phyloP scores from a whole-genome alignment of 2,329 filamentous ascomycete genomes.

The Fonsecaea pugnacius region DNA sequence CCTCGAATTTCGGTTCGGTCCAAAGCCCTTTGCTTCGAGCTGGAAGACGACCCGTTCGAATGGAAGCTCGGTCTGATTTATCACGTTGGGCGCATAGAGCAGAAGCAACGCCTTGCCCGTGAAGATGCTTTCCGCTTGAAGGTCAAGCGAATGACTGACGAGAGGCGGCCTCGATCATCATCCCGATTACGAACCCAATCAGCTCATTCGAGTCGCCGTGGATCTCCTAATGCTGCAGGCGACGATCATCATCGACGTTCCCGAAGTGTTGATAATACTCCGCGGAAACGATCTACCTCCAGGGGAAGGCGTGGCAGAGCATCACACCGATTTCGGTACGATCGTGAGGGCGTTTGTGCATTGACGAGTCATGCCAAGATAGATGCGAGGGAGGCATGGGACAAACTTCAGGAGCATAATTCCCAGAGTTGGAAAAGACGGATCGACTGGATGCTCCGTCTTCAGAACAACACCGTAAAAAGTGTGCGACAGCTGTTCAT shows the following conservation, averaged over 20 bases:
- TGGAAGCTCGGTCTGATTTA: conserved; percentile 98
- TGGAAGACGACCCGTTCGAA: conserved; percentile 96
- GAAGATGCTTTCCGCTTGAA: conserved; percentile 91
- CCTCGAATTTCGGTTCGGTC: conserved; percentile 83
- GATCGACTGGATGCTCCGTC: conserved; percentile 75
- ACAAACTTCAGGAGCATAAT: conserved; percentile 77
- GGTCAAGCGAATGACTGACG: conserved; percentile 78
- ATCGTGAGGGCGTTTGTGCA: conserved; percentile 74
- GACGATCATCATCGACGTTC: conserved; percentile 44
- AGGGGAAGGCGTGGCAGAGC: conserved; percentile 43
- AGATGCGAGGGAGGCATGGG: conserved; percentile 74
- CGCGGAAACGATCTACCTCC: conserved; percentile 41
- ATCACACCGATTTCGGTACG: conserved; percentile 62
- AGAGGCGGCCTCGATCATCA: conserved; percentile 57
- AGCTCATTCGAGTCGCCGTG: conserved; percentile 56
- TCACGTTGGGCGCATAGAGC: conserved; percentile 82
- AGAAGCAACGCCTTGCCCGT: conserved; percentile 83
- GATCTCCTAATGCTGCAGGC: conserved; percentile 40
- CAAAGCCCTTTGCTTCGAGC: conserved; percentile 81
- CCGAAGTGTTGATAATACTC: conserved; percentile 60
- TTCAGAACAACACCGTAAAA: conserved; percentile 73
- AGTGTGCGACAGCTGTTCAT: conserved; percentile 80
- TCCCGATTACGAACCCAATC: conserved; percentile 60
- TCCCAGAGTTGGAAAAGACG: conserved; percentile 89
- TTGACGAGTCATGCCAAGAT: conserved; percentile 75